Evolutionary conservation across 768 basidiomycete genomes (phyloP), one percentile per base, ranked within the genome.

Genomic region (Mycena crocata): DNA sequence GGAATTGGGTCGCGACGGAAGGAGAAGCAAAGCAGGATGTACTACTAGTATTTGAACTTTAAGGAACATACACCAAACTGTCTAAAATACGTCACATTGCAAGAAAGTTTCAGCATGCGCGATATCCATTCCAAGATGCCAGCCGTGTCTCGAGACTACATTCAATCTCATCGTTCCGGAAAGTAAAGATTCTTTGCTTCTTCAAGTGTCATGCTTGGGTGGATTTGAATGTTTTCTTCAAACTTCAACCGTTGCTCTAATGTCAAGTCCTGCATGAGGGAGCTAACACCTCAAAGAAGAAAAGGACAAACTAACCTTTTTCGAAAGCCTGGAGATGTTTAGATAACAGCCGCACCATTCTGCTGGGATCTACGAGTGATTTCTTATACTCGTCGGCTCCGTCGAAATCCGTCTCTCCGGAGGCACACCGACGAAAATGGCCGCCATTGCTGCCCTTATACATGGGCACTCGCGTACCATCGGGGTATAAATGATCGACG

Each of bases 131-230:
- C n/a, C n/a, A n/a, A n/a, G n/a, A n/a, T n/a, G n/a, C n/a, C n/a
- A n/a, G n/a, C n/a, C n/a, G n/a, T n/a, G n/a, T n/a, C n/a, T n/a
- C n/a, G n/a, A n/a, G n/a, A n/a, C n/a, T n/a, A n/a, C n/a, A n/a
- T 45, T 52, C 51, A 52, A 35, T 52, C 51, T 13, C 52, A 39
- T 5, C 32, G 40, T 17, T 42, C 55, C 31, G 55, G 55, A 44
- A 13, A 44, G 4, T 1, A 31, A 10, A 30, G 26, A 19, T 57
- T 45, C 56, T 44, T 57, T 17, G 17, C 56, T 7, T 57, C 56
- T 6, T 57, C 56, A 30, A 45, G 19, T 15, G 56, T 45, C 26
- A 45, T 13, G 32, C 17, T 13, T 31, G 31, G 2, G 26, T 37
- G n/a, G 13, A 54, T 37, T 39, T 23, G 31, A 8, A 5, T 19